phyloP scores from a whole-genome alignment of 345 rosid species.

The Punica granatum region DNA sequence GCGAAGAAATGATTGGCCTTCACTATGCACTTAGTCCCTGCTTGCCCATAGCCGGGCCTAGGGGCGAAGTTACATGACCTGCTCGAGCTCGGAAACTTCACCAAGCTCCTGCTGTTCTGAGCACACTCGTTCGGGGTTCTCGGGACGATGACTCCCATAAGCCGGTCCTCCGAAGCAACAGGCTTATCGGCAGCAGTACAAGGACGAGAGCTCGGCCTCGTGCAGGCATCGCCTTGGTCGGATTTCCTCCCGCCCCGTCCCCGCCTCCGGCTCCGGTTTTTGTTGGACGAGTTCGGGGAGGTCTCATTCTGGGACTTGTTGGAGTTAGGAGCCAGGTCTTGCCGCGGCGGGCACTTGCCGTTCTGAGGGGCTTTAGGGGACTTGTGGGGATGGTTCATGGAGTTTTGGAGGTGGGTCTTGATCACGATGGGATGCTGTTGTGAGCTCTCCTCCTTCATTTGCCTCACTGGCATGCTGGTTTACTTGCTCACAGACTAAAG shows the following conservation, averaged over 20 bases:
- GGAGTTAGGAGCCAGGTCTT: slow-evolving; percentile 23
- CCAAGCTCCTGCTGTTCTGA: slow-evolving; percentile 38
- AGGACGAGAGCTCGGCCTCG: slow-evolving; percentile 92
- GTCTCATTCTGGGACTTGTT: slow-evolving; percentile 25
- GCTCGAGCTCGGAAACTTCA: slow-evolving; percentile 58
- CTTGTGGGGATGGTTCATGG: slow-evolving; percentile 46
- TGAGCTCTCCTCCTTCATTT: slow-evolving; percentile 77
- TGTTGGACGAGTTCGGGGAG: slow-evolving; percentile 62
- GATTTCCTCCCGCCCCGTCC: slow-evolving; percentile 93
- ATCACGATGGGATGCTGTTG: slow-evolving; percentile 56
- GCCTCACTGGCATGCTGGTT: slow-evolving; percentile 68
- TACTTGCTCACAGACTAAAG: not conserved
- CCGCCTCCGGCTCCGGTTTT: slow-evolving; percentile 74
- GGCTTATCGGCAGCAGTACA: slow-evolving; percentile 67
- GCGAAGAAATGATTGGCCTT: slow-evolving; percentile 98
- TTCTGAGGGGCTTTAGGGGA: slow-evolving; percentile 57
- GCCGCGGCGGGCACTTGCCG: slow-evolving; percentile 57
- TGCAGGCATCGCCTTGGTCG: slow-evolving; percentile 78
- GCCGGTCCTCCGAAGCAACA: slow-evolving; percentile 16
- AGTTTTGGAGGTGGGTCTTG: slow-evolving; percentile 51
- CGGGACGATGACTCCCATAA: slow-evolving; percentile 21
- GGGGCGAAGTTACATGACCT: slow-evolving; percentile 68
- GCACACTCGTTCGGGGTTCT: slow-evolving; percentile 22
- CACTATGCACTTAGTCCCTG: slow-evolving; percentile 89
- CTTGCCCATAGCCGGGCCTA: slow-evolving; percentile 83